A percentile compares a stretch with the other conserved stretches of the same genome.
Conservation (phyloP, 495 filamentous ascomycete species). For the Lasiosphaeris hirsuta region DNA sequence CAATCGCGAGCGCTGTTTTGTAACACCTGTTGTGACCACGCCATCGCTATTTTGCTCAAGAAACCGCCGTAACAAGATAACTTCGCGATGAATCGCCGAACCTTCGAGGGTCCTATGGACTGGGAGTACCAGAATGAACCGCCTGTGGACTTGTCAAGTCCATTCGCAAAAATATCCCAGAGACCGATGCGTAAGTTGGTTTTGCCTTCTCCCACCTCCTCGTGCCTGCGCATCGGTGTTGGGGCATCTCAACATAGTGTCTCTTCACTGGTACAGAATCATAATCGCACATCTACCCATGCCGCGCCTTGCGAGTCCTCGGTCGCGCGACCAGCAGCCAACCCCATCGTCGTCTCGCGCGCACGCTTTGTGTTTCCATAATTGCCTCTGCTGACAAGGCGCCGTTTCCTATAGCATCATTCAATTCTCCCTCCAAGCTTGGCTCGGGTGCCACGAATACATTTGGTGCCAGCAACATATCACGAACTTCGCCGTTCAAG, state of each 20-base stretch:
- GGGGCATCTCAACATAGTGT: neutral
- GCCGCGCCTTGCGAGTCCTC: too few species aligned
- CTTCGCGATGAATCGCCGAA: constrained; percentile 40
- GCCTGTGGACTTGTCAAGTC: constrained; percentile 46
- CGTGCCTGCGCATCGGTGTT: neutral
- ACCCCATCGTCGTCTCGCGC: too few species aligned
- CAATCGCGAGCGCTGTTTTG: too few species aligned
- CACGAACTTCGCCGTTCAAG: constrained; percentile 25
- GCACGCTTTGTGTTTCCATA: neutral
- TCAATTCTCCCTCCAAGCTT: constrained; percentile 29
- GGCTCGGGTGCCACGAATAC: constrained; percentile 23
- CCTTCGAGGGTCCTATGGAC: constrained; percentile 47
- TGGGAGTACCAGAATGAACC: constrained; percentile 47
- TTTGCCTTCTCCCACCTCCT: neutral
- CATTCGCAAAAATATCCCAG: constrained; percentile 30
- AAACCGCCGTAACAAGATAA: neutral
- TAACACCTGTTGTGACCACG: neutral
- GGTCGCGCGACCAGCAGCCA: too few species aligned
- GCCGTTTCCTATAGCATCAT: constrained; percentile 16
- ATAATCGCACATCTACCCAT: too few species aligned
- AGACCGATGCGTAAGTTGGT: constrained; percentile 22
- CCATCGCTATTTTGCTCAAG: neutral
- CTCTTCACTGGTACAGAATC: neutral
- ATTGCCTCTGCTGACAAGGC: constrained; percentile 13
- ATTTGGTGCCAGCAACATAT: constrained; percentile 27